Base-by-base conservation (phyloP, 2,329 filamentous ascomycete genomes). In the Rutstroemia sp. region DNA sequence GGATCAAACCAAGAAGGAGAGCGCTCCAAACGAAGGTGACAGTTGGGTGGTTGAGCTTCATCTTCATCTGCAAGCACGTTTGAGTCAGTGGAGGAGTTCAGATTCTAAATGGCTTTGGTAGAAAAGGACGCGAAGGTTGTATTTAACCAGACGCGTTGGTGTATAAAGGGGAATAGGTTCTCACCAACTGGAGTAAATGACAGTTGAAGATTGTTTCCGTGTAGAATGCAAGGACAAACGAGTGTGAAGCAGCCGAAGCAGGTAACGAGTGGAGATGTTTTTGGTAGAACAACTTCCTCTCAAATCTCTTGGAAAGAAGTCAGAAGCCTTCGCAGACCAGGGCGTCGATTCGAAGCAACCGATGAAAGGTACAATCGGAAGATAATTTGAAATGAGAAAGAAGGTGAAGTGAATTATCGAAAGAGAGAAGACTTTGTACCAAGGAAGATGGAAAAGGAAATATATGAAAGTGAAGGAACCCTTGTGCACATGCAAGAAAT, bases 21-120 rank as follows among this genome's bases (percentile, higher is more conserved):
- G 51, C 54, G 5, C 51, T 58, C 27, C 61, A 63, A 45, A 51
- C 55, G 10, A 66, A 51, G 57, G 59, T 52, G 48, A 54, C 25
- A 38, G 54, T 46, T 34, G 60, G 21, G 45, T 46, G 44, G 12
- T 56, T 51, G 54, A 55, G 27, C 59, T 58, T 67, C 66, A 68
- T 68, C 25, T 61, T 67, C 60, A 60, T 38, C 63, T 66, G 37
- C 38, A 21, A 37, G 34, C 2, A 17, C 17, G 47, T 19, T 38
- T 4, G 14, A n/a, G n/a, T 56, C 27, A 56, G 53, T 39, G 47
- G 30, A 21, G n/a, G 8, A 4, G 10, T 12, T 34, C 30, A 34
- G 25, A 34, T 34, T 34, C 4, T 3, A 34, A 34, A 9, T 34
- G 10, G 5, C 30, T 34, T 34, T 34, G 9, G 9, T 12, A 34